phyloP scores from a whole-genome alignment of 2,329 filamentous ascomycete species.

The Plectosphaerella plurivora region DNA sequence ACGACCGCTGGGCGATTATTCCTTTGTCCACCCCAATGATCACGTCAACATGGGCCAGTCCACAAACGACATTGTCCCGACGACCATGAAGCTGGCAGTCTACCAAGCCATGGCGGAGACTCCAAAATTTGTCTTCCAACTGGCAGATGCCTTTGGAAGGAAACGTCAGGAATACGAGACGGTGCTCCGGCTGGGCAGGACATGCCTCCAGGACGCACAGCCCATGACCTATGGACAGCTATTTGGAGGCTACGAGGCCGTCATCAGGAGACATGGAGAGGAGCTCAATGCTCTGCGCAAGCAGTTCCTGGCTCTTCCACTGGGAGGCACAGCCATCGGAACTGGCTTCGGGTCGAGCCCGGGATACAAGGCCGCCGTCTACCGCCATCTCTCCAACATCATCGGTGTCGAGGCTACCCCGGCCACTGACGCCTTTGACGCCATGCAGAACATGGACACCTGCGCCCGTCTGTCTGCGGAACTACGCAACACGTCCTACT shows the following conservation, averaged over 20 bases:
- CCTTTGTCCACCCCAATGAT: slow-evolving; percentile 4
- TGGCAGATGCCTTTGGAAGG: background rate
- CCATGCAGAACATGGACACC: slow-evolving; percentile 5
- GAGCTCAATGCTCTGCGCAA: background rate
- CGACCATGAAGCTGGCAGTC: slow-evolving; percentile 1
- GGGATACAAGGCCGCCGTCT: background rate
- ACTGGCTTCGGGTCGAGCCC: background rate
- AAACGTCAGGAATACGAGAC: background rate
- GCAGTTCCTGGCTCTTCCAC: background rate
- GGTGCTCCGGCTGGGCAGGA: background rate
- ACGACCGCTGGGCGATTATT: background rate
- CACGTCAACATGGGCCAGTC: slow-evolving; percentile 5
- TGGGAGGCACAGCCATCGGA: background rate
- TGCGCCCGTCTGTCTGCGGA: slow-evolving; percentile 4
- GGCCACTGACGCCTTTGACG: background rate
- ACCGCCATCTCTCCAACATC: background rate
- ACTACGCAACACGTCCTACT: slow-evolving; percentile 1
- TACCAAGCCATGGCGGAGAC: background rate
- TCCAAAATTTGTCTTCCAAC: background rate
- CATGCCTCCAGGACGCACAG: background rate
- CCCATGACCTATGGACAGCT: background rate
- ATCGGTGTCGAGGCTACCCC: background rate
- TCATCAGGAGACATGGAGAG: background rate
- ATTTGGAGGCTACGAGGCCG: background rate
- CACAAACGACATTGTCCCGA: slow-evolving; percentile 2